Evolutionary conservation across 2,329 filamentous ascomycete genomes (phyloP).

Genomic region (Ceratocystis cubensis): DNA sequence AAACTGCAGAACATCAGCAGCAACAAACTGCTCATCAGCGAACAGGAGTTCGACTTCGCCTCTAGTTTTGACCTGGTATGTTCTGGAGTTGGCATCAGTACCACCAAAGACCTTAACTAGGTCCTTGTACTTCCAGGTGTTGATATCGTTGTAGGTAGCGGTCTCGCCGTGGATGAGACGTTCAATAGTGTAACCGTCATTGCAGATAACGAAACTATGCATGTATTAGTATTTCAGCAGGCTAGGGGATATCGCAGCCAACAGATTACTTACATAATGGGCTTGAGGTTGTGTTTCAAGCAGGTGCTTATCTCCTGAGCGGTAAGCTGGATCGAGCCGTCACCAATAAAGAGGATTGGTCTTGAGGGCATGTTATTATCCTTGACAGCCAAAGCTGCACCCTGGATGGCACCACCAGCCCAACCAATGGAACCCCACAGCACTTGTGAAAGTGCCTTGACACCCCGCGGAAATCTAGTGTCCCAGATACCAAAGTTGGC

Average conservation of each 20-base stretch:
- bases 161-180: slow-evolving; percentile 77
- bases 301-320: slow-evolving; percentile 77
- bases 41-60: slow-evolving; percentile 55
- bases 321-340: slow-evolving; percentile 76
- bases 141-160: slow-evolving; percentile 68
- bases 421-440: slow-evolving; percentile 57
- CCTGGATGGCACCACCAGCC: slow-evolving; percentile 46
- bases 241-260: background rate
- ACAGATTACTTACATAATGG: slow-evolving; percentile 55
- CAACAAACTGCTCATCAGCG: slow-evolving; percentile 49
- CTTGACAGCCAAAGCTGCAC: slow-evolving; percentile 60
- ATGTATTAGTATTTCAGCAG: slow-evolving; percentile 22
- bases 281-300: slow-evolving; percentile 58
- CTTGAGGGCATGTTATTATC: slow-evolving; percentile 48
- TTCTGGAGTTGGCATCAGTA: slow-evolving; percentile 41
- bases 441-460: slow-evolving; percentile 69
- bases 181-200: slow-evolving; percentile 83
- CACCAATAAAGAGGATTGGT: slow-evolving; percentile 77
- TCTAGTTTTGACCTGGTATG: slow-evolving; percentile 56
- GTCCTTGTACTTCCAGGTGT: slow-evolving; percentile 59
- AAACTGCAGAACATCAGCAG: slow-evolving; percentile 47
- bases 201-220: slow-evolving; percentile 66
- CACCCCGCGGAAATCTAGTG: slow-evolving; percentile 62
- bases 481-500: slow-evolving; percentile 82
- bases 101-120: slow-evolving; percentile 58